These are phyloP conservation scores for Cercospora zeae-maydis DNA, from an alignment of 2,329 filamentous ascomycete genomes.

Conservation along the genomic window DNA sequence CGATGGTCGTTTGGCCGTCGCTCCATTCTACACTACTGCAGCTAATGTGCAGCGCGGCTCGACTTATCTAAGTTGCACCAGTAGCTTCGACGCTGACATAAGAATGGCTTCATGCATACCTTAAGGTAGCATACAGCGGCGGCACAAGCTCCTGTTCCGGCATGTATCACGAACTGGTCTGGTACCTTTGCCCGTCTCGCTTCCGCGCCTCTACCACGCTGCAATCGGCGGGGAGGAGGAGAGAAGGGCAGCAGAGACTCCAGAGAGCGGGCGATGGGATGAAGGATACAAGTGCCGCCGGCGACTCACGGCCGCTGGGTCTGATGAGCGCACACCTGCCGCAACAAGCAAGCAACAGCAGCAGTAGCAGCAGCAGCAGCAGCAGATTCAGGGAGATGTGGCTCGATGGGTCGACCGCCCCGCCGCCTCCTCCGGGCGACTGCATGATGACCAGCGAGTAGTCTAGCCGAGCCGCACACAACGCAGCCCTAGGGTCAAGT, in stretches of 20 bases:
- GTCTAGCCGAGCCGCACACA: too few species aligned
- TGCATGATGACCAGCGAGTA: background rate
- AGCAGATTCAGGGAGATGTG: background rate
- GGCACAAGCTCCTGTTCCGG: background rate
- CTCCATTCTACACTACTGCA: background rate
- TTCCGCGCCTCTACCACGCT: background rate
- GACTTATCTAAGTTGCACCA: conserved; percentile 1
- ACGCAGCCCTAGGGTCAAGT: background rate
- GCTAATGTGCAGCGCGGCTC: background rate
- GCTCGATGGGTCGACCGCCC: background rate
- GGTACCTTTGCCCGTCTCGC: background rate
- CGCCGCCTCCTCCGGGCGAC: too few species aligned
- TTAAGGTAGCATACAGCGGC: too few species aligned
- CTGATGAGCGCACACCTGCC: background rate
- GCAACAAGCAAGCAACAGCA: background rate
- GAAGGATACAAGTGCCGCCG: background rate
- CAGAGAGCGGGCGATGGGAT: background rate
- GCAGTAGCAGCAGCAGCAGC: too few species aligned
- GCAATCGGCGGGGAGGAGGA: background rate
- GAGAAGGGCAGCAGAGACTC: background rate
- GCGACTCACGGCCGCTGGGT: background rate
- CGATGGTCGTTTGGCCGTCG: too few species aligned
- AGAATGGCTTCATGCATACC: background rate
- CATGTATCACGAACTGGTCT: background rate
- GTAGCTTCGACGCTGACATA: background rate